Evolutionary conservation across 1,284 basidiomycete genomes (phyloP), one percentile per base, ranked within the genome.

Genomic region (Fomitopsis pinicola): DNA sequence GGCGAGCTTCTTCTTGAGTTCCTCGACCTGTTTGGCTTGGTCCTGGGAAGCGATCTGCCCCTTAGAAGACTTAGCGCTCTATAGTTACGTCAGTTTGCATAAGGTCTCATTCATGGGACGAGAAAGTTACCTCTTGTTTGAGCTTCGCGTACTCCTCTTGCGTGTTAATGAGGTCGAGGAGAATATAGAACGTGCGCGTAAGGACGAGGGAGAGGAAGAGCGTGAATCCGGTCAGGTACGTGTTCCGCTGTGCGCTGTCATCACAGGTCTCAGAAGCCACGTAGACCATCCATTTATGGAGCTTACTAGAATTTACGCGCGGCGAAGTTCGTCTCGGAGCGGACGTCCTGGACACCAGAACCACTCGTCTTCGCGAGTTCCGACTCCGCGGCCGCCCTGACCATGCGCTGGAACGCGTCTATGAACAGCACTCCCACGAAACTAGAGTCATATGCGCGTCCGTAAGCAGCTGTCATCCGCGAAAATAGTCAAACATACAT

Each of bases 371-470:
- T 93, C 17, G 91, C 87, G 26, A 84, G 71, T 48, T 95, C 89
- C 0, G 85, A 77, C 75, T 94, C 90, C 5, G 86, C 82, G 17
- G 89, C 88, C 42, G 97, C 88, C 62, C 93, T 86, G 79, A 91
- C 86, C 92, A 97, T 96, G 66, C 95, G 85, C 76, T 98, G 95
- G 46, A 97, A 80, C 30, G 96, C 94, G 68, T 98, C 95, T n/a
- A 87, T 79, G 68, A 95, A 94, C 48, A 93, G 78, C 7, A 98
- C 86, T 1, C 80, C 92, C 0, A 97, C 88, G 70, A 97, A 97
- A 65, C 94, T 95, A 68, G 19, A 17, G 15, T 28, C 30, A 19
- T 36, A 19, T 61, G 42, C 36, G 19, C 36, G 60, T 35, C 36
- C 45, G 40, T 50, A 59, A 56, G 14, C 59, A 9, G 42, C 14